A percentile compares a stretch with the other conserved stretches of the same genome.
phyloP scores from a whole-genome alignment of 2,329 filamentous ascomycete species.

The Microdochium trichocladiopsis region DNA sequence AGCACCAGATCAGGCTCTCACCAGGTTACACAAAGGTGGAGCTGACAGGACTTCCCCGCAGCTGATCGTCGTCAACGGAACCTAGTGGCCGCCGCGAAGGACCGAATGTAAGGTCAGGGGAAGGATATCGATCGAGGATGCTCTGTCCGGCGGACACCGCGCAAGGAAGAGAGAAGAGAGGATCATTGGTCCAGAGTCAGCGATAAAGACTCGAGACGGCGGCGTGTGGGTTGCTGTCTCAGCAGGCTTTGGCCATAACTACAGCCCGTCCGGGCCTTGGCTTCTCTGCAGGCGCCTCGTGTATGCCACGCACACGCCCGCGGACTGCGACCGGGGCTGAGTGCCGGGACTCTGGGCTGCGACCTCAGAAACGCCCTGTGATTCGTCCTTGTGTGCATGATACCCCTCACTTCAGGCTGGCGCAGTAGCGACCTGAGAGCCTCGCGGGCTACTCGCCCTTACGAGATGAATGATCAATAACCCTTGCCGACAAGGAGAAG shows the following conservation, averaged over 20 bases:
- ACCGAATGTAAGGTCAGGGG: background rate
- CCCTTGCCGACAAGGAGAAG: background rate
- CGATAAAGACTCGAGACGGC: background rate
- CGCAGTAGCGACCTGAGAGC: background rate
- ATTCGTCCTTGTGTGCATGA: background rate
- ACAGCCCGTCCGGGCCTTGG: background rate
- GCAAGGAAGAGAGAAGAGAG: background rate
- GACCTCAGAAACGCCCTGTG: background rate
- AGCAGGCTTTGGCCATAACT: background rate
- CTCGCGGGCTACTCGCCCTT: background rate
- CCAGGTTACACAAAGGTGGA: background rate
- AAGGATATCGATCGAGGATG: background rate
- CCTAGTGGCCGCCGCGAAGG: background rate
- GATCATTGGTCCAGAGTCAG: background rate
- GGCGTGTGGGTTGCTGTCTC: background rate
- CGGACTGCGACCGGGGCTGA: background rate
- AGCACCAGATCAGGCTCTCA: background rate
- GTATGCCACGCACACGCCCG: background rate
- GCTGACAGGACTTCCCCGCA: background rate
- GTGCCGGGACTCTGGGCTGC: background rate
- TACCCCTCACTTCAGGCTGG: background rate
- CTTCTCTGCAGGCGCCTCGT: background rate
- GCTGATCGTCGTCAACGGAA: background rate
- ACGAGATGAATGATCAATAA: background rate
- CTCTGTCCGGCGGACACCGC: background rate